phyloP scores from a whole-genome alignment of 495 filamentous ascomycete species.

The Daldinia bambusicola region DNA sequence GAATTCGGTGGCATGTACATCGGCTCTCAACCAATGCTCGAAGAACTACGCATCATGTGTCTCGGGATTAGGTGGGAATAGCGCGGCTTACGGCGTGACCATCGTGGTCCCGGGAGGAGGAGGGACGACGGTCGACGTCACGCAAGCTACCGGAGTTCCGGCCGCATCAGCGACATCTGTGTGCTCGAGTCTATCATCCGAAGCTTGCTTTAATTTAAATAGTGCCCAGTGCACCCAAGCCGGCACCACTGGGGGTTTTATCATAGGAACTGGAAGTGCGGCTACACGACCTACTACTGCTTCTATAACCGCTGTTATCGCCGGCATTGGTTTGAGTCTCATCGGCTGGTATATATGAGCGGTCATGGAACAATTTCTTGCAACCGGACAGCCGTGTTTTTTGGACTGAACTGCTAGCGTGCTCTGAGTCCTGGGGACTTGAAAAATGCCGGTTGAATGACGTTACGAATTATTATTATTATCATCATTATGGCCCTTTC shows the following conservation, averaged over 20 bases:
- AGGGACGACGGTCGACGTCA: conserved; percentile 61
- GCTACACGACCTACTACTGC: conserved; percentile 43
- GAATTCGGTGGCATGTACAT: conserved; percentile 70
- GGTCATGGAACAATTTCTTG: neutral
- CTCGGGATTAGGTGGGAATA: conserved; percentile 62
- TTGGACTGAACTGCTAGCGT: conserved; percentile 1
- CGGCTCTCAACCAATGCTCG: conserved; percentile 72
- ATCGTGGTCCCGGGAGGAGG: conserved; percentile 67
- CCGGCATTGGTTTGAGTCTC: conserved; percentile 44
- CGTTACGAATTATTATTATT: conserved; percentile 32
- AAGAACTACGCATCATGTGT: conserved; percentile 72
- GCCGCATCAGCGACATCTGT: conserved; percentile 67
- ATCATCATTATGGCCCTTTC: conserved; percentile 19
- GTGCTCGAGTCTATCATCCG: conserved; percentile 70
- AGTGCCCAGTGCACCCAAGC: conserved; percentile 62
- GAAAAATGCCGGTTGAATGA: conserved; percentile 26
- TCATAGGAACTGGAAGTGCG: conserved; percentile 39
- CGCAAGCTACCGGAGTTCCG: conserved; percentile 46
- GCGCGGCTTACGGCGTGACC: conserved; percentile 68
- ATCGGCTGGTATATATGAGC: conserved; percentile 41
- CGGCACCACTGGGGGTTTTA: conserved; percentile 45
- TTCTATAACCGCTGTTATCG: conserved; percentile 43
- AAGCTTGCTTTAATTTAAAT: conserved; percentile 69
- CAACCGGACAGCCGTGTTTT: neutral
- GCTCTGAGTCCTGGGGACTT: conserved; percentile 1